A percentile compares a stretch with the other conserved stretches of the same genome.
These are phyloP conservation scores for Xylaria sp. DNA, from an alignment of 2,329 filamentous ascomycete genomes.

Conservation along the genomic window DNA sequence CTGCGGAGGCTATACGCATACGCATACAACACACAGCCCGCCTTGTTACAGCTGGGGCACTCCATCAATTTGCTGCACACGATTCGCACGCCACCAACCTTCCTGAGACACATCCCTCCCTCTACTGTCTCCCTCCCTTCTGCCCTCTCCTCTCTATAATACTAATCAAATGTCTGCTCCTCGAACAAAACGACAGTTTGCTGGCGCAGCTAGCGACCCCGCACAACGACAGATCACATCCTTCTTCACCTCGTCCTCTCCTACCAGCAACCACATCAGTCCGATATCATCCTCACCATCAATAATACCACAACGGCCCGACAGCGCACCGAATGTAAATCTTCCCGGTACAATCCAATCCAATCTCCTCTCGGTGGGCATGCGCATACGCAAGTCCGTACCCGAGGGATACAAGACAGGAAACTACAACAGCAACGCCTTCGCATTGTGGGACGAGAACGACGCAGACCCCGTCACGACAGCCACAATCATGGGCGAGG, in stretches of 20 bases:
- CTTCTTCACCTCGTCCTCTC: constrained; percentile 62
- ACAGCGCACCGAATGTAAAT: constrained; percentile 55
- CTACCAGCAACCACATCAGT: constrained; percentile 36
- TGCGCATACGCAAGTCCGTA: constrained; percentile 93
- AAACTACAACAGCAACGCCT: constrained; percentile 60
- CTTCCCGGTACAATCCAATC: constrained; percentile 78
- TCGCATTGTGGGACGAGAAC: constrained; percentile 63
- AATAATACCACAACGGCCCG: constrained; percentile 23
- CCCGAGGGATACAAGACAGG: constrained; percentile 93
- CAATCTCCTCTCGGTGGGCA: constrained; percentile 89
- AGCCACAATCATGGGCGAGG: constrained; percentile 33
- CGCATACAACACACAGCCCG: background rate
- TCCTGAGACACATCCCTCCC: constrained; percentile 27
- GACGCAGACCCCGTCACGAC: constrained; percentile 36
- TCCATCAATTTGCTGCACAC: background rate
- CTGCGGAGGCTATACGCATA: constrained; percentile 16
- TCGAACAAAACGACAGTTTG: constrained; percentile 70
- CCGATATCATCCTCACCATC: constrained; percentile 38
- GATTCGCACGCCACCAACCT: constrained; percentile 24
- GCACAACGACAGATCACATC: constrained; percentile 72
- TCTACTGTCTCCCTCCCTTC: too few species aligned
- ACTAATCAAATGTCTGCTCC: constrained; percentile 60
- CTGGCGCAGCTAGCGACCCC: constrained; percentile 68
- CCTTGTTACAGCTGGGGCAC: constrained; percentile 22
- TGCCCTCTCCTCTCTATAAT: background rate